Base-by-base conservation (phyloP, 805 yeast species). In the Hemisphaericaspora nanyangensis region DNA sequence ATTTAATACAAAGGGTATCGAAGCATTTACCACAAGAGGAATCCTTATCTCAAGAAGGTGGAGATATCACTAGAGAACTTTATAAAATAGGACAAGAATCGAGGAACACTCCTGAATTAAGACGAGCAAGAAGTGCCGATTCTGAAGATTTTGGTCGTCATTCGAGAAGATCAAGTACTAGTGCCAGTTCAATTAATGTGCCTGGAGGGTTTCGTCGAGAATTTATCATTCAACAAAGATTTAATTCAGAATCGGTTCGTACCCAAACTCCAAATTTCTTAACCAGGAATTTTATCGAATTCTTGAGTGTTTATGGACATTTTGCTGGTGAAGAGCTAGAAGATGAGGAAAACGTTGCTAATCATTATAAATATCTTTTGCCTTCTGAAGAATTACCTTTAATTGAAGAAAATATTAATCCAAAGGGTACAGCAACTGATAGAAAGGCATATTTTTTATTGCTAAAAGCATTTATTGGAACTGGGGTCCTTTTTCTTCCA, bases 151-250 rank as follows among this genome's bases (percentile, higher is more conserved):
- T 20, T 13, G 25, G 39, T 17, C 8, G 28, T 6, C 40, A 32
- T 25, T 33, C 44, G 7, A 66, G 89, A 50, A 63, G 85, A 35
- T 79, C 77, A 11, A 79, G 88, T 0, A 63, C 71, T 10, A 22
- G 26, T 22, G 91, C 90, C 0, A 76, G 85, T 39, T 79, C 79
- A 1, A 56, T 85, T 31, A 79, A 83, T 46, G 81, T 85, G 8
- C 95, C 95, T 0, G 93, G 93, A 37, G 95, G 93, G 0, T 85
- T 85, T 58, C 70, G 95, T 58, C 68, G 95, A 50, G 86, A 82
- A 42, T 85, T 73, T 49, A 61, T 85, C 20, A 58, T 74, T 3
- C 65, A 66, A 28, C 35, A 41, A 6, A 65, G 67, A 38, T 56
- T 59, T 26, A 56, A 60, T 18, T 42, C 41, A 29, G 42, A 48